phyloP scores from a whole-genome alignment of 805 yeast species.

The Lipomyces yamanashiensis region DNA sequence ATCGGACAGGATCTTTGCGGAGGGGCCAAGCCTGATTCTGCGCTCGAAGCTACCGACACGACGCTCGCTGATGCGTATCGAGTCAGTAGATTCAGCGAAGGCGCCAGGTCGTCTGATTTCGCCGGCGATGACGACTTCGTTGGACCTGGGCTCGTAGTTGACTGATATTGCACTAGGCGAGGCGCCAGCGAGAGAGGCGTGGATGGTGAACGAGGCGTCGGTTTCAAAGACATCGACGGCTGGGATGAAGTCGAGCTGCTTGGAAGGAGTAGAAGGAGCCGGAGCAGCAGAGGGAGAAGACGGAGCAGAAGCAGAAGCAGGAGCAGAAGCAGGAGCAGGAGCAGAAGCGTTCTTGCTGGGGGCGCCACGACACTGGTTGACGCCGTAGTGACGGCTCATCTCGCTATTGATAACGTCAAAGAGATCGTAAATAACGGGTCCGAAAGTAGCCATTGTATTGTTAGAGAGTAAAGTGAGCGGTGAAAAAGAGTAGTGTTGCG shows the following conservation, averaged over 20 bases:
- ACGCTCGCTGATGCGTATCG: conserved; percentile 46
- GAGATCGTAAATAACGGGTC: conserved; percentile 19
- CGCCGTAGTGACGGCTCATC: conserved; percentile 16
- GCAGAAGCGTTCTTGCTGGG: conserved; percentile 3
- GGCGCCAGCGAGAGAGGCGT: conserved; percentile 56
- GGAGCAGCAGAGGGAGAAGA: too few species aligned
- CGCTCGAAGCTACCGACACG: conserved; percentile 51
- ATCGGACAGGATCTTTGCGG: conserved; percentile 51
- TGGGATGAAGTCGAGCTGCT: conserved; percentile 44
- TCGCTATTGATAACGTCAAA: conserved; percentile 22
- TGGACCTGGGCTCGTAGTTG: conserved; percentile 54
- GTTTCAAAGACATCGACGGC: conserved; percentile 55
- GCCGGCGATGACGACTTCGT: conserved; percentile 53
- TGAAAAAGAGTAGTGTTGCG: too few species aligned
- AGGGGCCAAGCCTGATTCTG: conserved; percentile 49
- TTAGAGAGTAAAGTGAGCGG: not conserved
- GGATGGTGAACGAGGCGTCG: conserved; percentile 50
- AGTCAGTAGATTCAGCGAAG: conserved; percentile 37
- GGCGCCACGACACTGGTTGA: conserved; percentile 5
- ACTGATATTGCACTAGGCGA: conserved; percentile 45
- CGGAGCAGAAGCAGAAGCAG: not conserved
- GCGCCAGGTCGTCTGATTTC: conserved; percentile 39
- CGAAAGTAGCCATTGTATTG: conserved; percentile 13
- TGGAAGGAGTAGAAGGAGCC: too few species aligned
- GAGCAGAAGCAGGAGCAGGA: conserved; percentile 7